Evolutionary conservation across 192 early-diverging fungal genomes (phyloP).

Genomic region (Coemansia sp.): DNA sequence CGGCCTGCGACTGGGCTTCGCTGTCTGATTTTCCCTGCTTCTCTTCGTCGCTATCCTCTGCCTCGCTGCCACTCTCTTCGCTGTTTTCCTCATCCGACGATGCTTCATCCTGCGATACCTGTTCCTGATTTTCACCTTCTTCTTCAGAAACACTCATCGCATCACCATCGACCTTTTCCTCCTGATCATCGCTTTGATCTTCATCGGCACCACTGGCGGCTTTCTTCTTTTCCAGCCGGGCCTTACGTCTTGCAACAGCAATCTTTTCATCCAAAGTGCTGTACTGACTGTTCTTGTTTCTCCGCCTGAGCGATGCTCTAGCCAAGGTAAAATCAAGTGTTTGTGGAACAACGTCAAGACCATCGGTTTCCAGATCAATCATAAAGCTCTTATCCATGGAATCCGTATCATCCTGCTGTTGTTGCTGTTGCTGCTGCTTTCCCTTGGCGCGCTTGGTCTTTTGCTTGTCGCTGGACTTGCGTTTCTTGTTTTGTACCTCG

Average conservation of each 20-base stretch:
- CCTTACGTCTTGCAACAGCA: slow-evolving; percentile 26
- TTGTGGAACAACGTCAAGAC: slow-evolving; percentile 58
- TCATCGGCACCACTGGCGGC: slow-evolving; percentile 34
- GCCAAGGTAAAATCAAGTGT: slow-evolving; percentile 84
- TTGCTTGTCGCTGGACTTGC: slow-evolving; percentile 10
- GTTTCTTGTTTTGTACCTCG: slow-evolving; percentile 20
- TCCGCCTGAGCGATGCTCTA: slow-evolving; percentile 68
- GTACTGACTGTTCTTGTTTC: slow-evolving; percentile 47
- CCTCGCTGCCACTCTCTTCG: slow-evolving; percentile 17
- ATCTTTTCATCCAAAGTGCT: slow-evolving; percentile 54
- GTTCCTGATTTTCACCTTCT: background rate
- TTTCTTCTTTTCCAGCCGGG: slow-evolving; percentile 20
- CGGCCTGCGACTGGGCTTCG: slow-evolving; percentile 13
- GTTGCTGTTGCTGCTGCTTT: background rate
- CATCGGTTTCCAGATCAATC: slow-evolving; percentile 76
- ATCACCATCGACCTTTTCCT: slow-evolving; percentile 1
- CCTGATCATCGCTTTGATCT: slow-evolving; percentile 22
- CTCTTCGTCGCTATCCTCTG: slow-evolving; percentile 18
- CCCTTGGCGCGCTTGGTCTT: slow-evolving; percentile 15
- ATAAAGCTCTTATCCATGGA: slow-evolving; percentile 76
- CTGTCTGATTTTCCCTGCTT: slow-evolving; percentile 31
- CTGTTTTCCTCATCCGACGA: background rate
- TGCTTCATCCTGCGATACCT: background rate
- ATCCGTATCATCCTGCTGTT: slow-evolving; percentile 21
- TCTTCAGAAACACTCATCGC: slow-evolving; percentile 1